Base-by-base conservation (phyloP, 2,329 filamentous ascomycete genomes). In the Mollisiaceae sp. region DNA sequence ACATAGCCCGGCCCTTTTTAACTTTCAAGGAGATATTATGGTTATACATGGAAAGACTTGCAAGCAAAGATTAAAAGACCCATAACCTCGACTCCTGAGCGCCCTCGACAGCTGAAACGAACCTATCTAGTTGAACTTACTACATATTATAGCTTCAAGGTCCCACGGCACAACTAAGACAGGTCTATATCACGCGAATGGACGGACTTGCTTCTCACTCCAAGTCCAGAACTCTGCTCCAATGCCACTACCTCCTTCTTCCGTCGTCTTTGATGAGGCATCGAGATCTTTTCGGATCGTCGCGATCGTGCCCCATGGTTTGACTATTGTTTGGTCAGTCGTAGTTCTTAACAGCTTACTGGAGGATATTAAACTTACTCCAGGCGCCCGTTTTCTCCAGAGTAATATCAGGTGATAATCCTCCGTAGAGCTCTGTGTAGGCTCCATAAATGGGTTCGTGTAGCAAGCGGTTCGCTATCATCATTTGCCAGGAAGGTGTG, bases 231-330 rank as follows among this genome's bases (percentile, higher is more conserved):
- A 80, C 59, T 74, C 73, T 55, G 73, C 65, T 1, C 76, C 78
- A 47, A 75, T 75, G 1, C 76, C 78, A 2, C 70, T 78, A 1
- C 79, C 78, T 8, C 78, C 78, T 65, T 80, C 77, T 15, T 71
- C 73, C 62, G 75, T 67, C 8, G 73, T 56, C 63, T 73, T 77
- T 0, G 74, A 73, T 9, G 71, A 76, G 1, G 73, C 65, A 0
- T 71, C 66, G 14, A 79, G 57, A 65, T 79, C 78, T 35, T 68
- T 64, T 11, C 77, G 71, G 38, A 78, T 74, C 27, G 71, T 62
- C 52, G 63, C 60, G 60, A 77, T 68, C 45, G 76, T 72, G 66
- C 82, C 83, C 79, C 80, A 85, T 1, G 82, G 82, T 55, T 81
- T 76, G 20, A 85, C 77, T 65, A n/a, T 18, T 8, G 24, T 36